Evolutionary conservation across 164 flowering plant species (phyloP), one percentile per base, ranked within the genome.

Genomic region (Macadamia integrifolia): DNA sequence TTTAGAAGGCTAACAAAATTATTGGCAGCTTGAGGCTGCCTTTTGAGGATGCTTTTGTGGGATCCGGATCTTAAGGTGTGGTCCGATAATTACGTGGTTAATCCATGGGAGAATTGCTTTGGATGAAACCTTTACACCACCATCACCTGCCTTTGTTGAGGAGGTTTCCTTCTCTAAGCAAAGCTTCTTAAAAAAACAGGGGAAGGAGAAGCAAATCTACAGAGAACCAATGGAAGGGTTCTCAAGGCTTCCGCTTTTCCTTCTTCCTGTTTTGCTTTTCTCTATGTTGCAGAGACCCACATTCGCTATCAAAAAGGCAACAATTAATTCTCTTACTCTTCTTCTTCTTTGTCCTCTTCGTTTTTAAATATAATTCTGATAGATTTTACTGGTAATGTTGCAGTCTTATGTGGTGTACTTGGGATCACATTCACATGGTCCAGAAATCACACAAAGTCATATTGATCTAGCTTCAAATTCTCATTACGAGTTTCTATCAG

Each of bases 391-490:
- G 23, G 13, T 3, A 6, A 23, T 23, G 23, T 57, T 44, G 9
- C 30, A 85, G 93, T 74, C 87, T 17, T 88, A 81, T 69, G 72
- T 88, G 18, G 93, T 88, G 61, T 86, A 86, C 69, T 63, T 88
- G 50, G 93, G 90, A 66, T 79, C 67, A 31, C 89, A 85, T 66
- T 71, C 84, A 2, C 85, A 81, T 65, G 79, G 78, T 15, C 43
- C 7, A 56, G 71, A 35, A 35, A 35, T 7, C 72, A 75, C 15
- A 17, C 80, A 0, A 49, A 67, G 1, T 11, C 85, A 86, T 68
- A 56, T 76, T 11, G 77, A 81, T 9, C 67, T 60, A 6, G 86
- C 72, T 0, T 80, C 74, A 1, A 49, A 74, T 6, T 77, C 83
- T 44, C 93, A 88, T 79, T 73, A 84, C 66, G 70, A 77, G 17